phyloP scores from a whole-genome alignment of 176 grass and related monocot species.

The Cenchrus americanus region DNA sequence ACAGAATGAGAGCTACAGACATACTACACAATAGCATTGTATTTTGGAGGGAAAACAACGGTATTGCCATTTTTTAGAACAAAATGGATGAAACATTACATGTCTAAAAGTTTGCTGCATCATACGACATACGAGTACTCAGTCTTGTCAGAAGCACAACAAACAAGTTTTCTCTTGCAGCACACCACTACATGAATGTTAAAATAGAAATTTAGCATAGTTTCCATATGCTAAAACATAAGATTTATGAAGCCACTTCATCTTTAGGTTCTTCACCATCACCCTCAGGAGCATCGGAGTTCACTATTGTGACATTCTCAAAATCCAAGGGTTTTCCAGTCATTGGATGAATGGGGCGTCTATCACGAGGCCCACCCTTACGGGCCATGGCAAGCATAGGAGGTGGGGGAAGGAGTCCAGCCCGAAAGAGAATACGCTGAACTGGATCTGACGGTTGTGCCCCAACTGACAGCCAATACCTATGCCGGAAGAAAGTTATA shows the following conservation, averaged over 20 bases:
- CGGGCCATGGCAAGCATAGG: slow-evolving; percentile 74
- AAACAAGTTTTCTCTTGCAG: slow-evolving; percentile 35
- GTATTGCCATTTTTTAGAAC: neutral
- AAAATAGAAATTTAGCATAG: slow-evolving; percentile 3
- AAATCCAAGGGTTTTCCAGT: slow-evolving; percentile 65
- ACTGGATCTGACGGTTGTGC: slow-evolving; percentile 91
- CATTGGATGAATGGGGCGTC: slow-evolving; percentile 74
- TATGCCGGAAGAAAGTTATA: slow-evolving; percentile 21
- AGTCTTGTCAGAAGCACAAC: slow-evolving; percentile 37
- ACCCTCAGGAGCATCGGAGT: slow-evolving; percentile 41
- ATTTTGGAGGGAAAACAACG: neutral
- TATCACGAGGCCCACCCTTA: slow-evolving; percentile 82
- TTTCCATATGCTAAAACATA: slow-evolving; percentile 15
- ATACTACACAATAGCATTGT: neutral
- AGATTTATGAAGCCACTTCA: slow-evolving; percentile 37
- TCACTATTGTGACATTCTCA: slow-evolving; percentile 31
- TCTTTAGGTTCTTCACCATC: slow-evolving; percentile 34
- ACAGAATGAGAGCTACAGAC: neutral
- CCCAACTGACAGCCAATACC: slow-evolving; percentile 91
- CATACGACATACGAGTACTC: slow-evolving; percentile 23
- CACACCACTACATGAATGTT: slow-evolving; percentile 16
- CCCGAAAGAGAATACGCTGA: slow-evolving; percentile 83
- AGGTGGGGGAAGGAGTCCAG: slow-evolving; percentile 81
- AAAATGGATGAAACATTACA: slow-evolving; percentile 22
- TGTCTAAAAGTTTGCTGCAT: slow-evolving; percentile 10